A percentile compares a stretch with the other conserved stretches of the same genome.
Evolutionary conservation across 768 basidiomycete genomes (phyloP).

Genomic region (Macrolepiota albuminosa): DNA sequence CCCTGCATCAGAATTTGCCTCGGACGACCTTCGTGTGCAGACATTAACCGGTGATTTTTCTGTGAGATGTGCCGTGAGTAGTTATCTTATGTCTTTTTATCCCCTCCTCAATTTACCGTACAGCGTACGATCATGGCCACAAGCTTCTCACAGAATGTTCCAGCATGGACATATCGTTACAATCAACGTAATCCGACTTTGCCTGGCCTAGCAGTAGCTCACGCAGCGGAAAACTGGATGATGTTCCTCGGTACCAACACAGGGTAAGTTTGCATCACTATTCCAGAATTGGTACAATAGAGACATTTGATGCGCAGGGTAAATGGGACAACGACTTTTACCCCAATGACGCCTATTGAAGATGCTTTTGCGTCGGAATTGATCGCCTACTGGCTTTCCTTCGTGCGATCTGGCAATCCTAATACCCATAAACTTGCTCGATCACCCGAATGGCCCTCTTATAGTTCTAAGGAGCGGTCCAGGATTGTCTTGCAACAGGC

Average conservation of each 20-base stretch:
- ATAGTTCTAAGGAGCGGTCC: slow-evolving; percentile 22
- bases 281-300: not conserved
- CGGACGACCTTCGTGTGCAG: slow-evolving; percentile 34
- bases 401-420: slow-evolving; percentile 52
- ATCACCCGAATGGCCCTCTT: slow-evolving; percentile 47
- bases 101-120: not conserved
- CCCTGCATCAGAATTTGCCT: slow-evolving; percentile 38
- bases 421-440: slow-evolving; percentile 49
- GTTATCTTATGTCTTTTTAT: not conserved
- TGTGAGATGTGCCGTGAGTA: slow-evolving; percentile 50
- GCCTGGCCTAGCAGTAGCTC: slow-evolving; percentile 30
- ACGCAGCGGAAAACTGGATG: slow-evolving; percentile 66
- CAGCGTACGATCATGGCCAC: slow-evolving; percentile 44
- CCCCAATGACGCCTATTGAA: slow-evolving; percentile 35
- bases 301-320: slow-evolving; percentile 4
- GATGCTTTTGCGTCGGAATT: slow-evolving; percentile 51
- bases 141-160: slow-evolving; percentile 29
- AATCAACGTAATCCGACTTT: slow-evolving; percentile 49
- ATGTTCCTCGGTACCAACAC: slow-evolving; percentile 60
- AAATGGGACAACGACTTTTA: slow-evolving; percentile 10
- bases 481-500: slow-evolving; percentile 45
- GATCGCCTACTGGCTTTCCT: slow-evolving; percentile 64
- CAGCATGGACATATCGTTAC: slow-evolving; percentile 54
- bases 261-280: slow-evolving; percentile 33
- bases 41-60: slow-evolving; percentile 45